A percentile compares a stretch with the other conserved stretches of the same genome.
These are phyloP conservation scores for Epichloe sp. DNA, from an alignment of 2,329 filamentous ascomycete genomes.

Conservation along the genomic window DNA sequence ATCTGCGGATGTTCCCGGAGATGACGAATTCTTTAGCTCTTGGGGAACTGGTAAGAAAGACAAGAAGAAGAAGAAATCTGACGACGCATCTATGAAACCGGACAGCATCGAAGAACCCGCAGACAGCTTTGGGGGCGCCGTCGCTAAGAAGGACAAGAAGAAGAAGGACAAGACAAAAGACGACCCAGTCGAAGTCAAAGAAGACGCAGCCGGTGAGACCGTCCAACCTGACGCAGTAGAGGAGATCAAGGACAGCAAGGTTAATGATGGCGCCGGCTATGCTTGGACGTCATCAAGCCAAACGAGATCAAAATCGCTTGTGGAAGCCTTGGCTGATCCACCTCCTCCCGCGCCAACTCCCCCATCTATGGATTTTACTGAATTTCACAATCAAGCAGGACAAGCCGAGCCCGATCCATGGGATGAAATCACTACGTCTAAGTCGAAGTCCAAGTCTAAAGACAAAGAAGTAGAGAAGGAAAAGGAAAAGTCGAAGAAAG, in stretches of 20 bases:
- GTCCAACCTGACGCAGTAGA: constrained; percentile 33
- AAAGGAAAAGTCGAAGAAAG: constrained; percentile 21
- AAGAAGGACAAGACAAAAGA: constrained; percentile 41
- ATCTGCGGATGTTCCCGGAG: constrained; percentile 20
- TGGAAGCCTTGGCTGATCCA: constrained; percentile 26
- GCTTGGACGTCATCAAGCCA: constrained; percentile 29
- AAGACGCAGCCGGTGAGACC: constrained; percentile 32
- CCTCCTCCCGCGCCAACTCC: constrained; percentile 36
- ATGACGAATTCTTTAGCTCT: constrained; percentile 41
- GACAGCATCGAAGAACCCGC: constrained; percentile 30
- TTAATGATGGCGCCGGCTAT: constrained; percentile 29
- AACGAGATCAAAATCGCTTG: constrained; percentile 29
- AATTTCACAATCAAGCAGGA: constrained; percentile 21
- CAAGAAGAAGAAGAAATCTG: constrained; percentile 23
- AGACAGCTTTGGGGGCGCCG: constrained; percentile 26
- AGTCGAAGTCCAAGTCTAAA: constrained; percentile 27
- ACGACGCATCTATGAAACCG: constrained; percentile 22
- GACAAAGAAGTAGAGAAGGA: constrained; percentile 19
- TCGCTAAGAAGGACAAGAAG: constrained; percentile 26
- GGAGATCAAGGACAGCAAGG: constrained; percentile 29
- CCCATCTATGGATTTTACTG: constrained; percentile 33
- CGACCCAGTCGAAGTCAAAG: constrained; percentile 32
- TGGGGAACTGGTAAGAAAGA: constrained; percentile 43
- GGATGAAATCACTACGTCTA: constrained; percentile 20
- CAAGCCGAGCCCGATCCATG: constrained; percentile 23